Base-by-base conservation (phyloP, 257 asterid species). In the Solanum acaule region DNA sequence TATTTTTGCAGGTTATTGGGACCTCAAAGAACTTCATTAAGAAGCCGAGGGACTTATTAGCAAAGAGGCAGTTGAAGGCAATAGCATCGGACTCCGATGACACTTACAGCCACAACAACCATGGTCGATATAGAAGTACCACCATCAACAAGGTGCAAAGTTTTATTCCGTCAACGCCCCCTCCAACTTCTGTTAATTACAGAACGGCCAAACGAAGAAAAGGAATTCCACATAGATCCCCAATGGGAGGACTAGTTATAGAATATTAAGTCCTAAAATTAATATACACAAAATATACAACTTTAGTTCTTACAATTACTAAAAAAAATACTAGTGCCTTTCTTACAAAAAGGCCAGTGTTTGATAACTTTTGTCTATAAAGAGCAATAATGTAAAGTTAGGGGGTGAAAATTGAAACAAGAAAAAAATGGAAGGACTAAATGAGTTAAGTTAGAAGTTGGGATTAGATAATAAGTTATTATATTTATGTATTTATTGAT, bases 1-100 rank as follows among this genome's bases (percentile, higher is more conserved):
- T 44, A 10, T 29, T 13, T 49, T 40, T 25, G 31, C 93, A 94
- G 96, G 91, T 92, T 77, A 89, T 89, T 5, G 95, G 96, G 12
- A 89, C 92, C 73, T 92, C 95, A 15, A 89, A 90, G 72, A 89
- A 92, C 40, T 89, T 87, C 8, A 72, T 87, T 63, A 92, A 87
- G 88, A 90, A 88, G 72, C 89, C 70, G 16, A 86, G 31, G 73
- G 40, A 25, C 1, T 49, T 72, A 16, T n/a, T 25, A 9, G 49
- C 29, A 52, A 89, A 38, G 67, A 86, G 79, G 75, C 87, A 40
- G 44, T 12, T 34, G 20, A 25, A 23, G 20, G 27, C 20, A 0
- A 90, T 38, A 10, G 93, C 84, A 16, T 91, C 90, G 16, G 95
- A 91, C 31, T 81, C 89, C 38, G 89, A 86, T 38, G 89, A 83